Base-by-base conservation (phyloP, 345 rosid species). In the Citrus sp. region DNA sequence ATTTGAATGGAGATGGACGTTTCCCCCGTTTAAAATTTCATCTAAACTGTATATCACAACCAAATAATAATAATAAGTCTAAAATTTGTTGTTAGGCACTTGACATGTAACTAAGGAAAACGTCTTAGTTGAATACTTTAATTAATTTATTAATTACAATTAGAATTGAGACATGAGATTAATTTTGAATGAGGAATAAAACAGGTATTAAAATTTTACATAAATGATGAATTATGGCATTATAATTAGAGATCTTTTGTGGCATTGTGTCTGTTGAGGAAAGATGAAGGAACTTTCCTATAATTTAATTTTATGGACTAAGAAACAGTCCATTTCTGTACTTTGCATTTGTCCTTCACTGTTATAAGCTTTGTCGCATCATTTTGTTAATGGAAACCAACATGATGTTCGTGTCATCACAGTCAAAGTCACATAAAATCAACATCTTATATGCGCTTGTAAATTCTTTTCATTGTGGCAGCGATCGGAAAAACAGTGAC, bases 241-340 rank as follows among this genome's bases (percentile, higher is more conserved):
- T 61, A 62, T 22, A 72, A 67, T 55, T 70, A 62, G 76, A 35
- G 65, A 49, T 67, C 66, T 72, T 28, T 72, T n/a, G 34, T 67
- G 38, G 67, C 71, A 27, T 16, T 70, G 27, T 46, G 34, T 42
- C 4, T 67, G 64, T 22, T 65, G 37, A 80, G 77, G 88, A 80
- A 86, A 84, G 83, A 61, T 79, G 85, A 0, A 67, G 83, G 88
- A 83, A 87, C 80, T 81, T 87, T 84, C 89, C 83, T 84, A 37
- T 72, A 27, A 14, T 40, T 30, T 18, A 4, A 32, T 21, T n/a
- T 59, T 72, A 79, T 74, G 78, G 81, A 70, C 38, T 68, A 32
- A 68, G 38, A 65, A 77, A 71, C 75, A 74, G 62, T 74, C 55
- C 28, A 38, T 1, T 78, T 80, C 84, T 84, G 87, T 66, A 60